Conservation (phyloP, 176 grass and related monocot species). For the Triticum timopheevii region DNA sequence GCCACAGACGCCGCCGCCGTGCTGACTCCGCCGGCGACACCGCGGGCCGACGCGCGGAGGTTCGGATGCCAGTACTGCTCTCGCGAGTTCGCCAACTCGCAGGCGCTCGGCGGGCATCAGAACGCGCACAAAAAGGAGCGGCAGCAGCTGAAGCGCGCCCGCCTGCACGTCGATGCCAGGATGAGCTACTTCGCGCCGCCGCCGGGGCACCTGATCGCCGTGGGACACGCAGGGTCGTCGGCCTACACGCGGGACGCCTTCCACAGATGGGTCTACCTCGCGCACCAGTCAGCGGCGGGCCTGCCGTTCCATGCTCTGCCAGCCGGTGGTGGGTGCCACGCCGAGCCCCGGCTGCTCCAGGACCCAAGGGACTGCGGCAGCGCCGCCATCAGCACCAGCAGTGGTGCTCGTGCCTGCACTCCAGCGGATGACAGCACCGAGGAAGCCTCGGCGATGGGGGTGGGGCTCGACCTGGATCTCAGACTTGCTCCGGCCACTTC, state of each 20-base stretch:
- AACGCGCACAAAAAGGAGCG: constrained; percentile 99
- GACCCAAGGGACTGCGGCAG: background rate
- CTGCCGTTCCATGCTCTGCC: constrained; percentile 38
- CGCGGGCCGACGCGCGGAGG: constrained; percentile 23
- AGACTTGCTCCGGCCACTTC: constrained; percentile 66
- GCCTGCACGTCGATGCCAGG: constrained; percentile 26
- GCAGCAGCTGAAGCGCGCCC: constrained; percentile 82
- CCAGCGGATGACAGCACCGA: constrained; percentile 11
- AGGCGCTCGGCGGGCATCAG: constrained; percentile 98
- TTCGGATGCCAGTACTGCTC: constrained; percentile 99
- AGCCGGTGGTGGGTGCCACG: background rate
- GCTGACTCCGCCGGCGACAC: background rate
- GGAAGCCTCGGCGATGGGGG: constrained; percentile 37
- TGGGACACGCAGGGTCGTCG: constrained; percentile 21
- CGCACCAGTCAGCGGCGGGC: constrained; percentile 19
- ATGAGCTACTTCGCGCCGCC: constrained; percentile 32
- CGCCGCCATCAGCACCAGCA: background rate
- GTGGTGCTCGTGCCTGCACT: background rate
- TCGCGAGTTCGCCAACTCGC: constrained; percentile 99
- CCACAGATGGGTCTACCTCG: constrained; percentile 65
- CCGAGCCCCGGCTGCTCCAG: background rate
- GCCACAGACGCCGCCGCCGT: background rate
- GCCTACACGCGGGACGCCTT: constrained; percentile 4
- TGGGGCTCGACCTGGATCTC: constrained; percentile 72
- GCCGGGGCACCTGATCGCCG: constrained; percentile 23